Percentiles rank a stretch among this genome's conserved stretches.
phyloP scores from a whole-genome alignment of 208 protist species.

The Trypanosomatidae sp. region DNA sequence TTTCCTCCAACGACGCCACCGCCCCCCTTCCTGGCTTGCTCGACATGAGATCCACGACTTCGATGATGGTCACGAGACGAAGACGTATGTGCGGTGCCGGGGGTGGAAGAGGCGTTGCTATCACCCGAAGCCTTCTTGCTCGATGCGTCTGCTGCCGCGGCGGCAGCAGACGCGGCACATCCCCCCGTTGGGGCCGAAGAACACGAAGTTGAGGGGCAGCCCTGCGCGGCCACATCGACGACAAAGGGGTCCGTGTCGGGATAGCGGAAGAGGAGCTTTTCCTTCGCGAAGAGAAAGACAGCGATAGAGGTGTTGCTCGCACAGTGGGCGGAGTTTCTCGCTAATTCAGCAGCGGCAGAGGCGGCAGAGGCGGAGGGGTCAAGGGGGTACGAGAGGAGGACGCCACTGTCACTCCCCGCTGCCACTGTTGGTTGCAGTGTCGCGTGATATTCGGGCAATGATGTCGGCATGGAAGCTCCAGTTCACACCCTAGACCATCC shows the following conservation, averaged over 20 bases:
- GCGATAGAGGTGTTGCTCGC: slow-evolving; percentile 28
- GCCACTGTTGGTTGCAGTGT: not conserved
- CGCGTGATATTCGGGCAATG: not conserved
- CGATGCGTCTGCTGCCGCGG: not conserved
- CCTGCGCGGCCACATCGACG: slow-evolving; percentile 33
- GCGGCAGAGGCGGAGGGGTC: slow-evolving; percentile 1
- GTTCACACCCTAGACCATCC: not conserved
- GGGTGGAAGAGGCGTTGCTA: not conserved
- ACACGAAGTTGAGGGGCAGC: slow-evolving; percentile 3
- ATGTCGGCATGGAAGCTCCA: not conserved
- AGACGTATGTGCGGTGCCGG: not conserved
- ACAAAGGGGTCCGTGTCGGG: slow-evolving; percentile 69
- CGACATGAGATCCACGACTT: not conserved
- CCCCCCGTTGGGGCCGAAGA: slow-evolving; percentile 4
- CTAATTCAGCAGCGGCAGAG: not conserved
- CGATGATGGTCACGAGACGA: slow-evolving; percentile 15
- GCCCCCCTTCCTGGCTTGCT: not conserved
- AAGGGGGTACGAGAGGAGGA: not conserved
- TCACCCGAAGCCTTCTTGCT: slow-evolving; percentile 1
- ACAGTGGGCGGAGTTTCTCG: not conserved
- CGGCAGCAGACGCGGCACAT: not conserved
- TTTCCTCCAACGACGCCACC: not conserved
- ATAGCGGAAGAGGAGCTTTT: slow-evolving; percentile 83
- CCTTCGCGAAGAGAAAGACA: slow-evolving; percentile 78
- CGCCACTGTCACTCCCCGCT: not conserved